Base-by-base conservation (phyloP, 2,329 filamentous ascomycete genomes). In the Alternaria sp. region DNA sequence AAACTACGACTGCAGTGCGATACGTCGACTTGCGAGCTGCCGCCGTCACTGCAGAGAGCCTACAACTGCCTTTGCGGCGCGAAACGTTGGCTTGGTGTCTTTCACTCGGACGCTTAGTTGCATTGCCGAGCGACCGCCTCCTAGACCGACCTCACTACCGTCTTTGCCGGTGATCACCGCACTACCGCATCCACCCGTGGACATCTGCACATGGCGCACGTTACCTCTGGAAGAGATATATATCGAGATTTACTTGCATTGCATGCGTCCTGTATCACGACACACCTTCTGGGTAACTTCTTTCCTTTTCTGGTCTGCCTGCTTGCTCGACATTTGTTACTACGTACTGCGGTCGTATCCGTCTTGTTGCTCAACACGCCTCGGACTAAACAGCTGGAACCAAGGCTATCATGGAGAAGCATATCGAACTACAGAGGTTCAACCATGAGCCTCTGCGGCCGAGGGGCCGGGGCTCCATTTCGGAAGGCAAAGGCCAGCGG, bases 231-330 rank as follows among this genome's bases (percentile, higher is more conserved):
- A 65, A 64, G 70, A 53, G 66, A 73, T 75, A 76, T 69, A 74
- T 72, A 73, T 73, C 68, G 63, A 73, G 73, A 73, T 73, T 74
- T 69, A 70, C 71, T 73, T 75, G 74, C 74, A 77, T 77, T 75
- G 69, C 71, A 75, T 77, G 70, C 69, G 70, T 69, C 62, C 67
- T 71, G 75, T 78, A 69, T 68, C 66, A 78, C 76, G 49, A 54
- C 54, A 45, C 57, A 45, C 58, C 32, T 49, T 64, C 57, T 62
- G 66, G 65, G 64, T 68, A 62, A 66, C 62, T 57, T 65, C 56
- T 62, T 60, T 66, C 49, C 57, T 65, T 70, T 70, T 60, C 67
- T 57, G 71, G 61, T 65, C 61, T 62, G 54, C 62, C 61, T 53
- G 61, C 66, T 63, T 61, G 47, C 50, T 63, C 32, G 58, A 57